Base-by-base conservation (phyloP, 176 grass and related monocot genomes). In the Panicum miliaceum region DNA sequence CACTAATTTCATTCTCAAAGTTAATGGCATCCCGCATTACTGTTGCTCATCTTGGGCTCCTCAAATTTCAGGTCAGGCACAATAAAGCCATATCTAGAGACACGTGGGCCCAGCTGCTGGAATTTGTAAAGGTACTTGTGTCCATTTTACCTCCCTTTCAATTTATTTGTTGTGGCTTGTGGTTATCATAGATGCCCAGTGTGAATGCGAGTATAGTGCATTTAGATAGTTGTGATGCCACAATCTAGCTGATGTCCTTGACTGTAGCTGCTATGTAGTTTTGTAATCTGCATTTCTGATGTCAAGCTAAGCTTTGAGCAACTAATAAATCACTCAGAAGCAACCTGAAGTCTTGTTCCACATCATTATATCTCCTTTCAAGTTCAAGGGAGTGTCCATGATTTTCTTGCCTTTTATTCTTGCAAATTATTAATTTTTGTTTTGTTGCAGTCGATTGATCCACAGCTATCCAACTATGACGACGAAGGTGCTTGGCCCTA, bases 401-500 rank as follows among this genome's bases (percentile, higher is more conserved):
- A 22, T 64, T 88, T 66, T 42, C 54, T 46, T 81, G 7, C 3
- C 10, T 58, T 58, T 23, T 25, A 7, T 26, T 72, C 40, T 41
- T 54, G 34, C 26, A 35, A 73, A 73, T 32, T 41, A 67, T 27
- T 27, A 53, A 22, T 26, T 50, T 42, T 27, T 80, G 22, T 74
- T n/a, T 59, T 77, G 13, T 72, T 76, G 71, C 86, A 99, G 97
- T 92, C 88, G 13, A 89, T 96, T 4, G 97, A 99, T 79, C 93
- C 92, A 26, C 90, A 96, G 77, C 54, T 99, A 83, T 92, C 97
- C 61, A 96, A 99, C 84, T 99, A 92, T 0, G 97, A 99, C 0
- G 93, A 92, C 69, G 93, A 99, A 81, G 97, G 97, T 63, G 97
- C 97, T 72, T 99, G 97, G 97, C 97, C 97, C 36, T 99, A 99